A percentile compares a stretch with the other conserved stretches of the same genome.
These are phyloP conservation scores for Cladorrhinum sp. DNA, from an alignment of 2,329 filamentous ascomycete species.

Conservation along the genomic window DNA sequence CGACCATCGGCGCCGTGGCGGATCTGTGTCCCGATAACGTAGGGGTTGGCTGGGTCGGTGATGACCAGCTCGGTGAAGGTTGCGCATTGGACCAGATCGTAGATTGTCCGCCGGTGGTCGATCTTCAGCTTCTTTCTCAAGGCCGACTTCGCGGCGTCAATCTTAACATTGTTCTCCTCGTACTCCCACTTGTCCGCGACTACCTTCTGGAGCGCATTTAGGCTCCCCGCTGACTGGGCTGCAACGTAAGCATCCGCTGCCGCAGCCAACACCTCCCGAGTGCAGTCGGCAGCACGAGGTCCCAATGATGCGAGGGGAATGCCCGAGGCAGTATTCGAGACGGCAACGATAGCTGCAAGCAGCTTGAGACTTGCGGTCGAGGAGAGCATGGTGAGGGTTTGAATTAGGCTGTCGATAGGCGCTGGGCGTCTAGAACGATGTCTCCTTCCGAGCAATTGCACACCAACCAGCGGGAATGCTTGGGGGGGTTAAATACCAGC, in stretches of 20 bases:
- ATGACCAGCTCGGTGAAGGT: conserved; percentile 42
- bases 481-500: too few relatives aligned
- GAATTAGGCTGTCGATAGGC: too few relatives aligned
- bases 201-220: conserved; percentile 16
- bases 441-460: too few relatives aligned
- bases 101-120: conserved; percentile 34
- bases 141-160: conserved; percentile 24
- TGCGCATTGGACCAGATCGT: conserved; percentile 35
- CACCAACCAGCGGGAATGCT: too few relatives aligned
- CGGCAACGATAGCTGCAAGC: conserved; percentile 5
- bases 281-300: conserved; percentile 13
- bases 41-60: conserved; percentile 32
- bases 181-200: conserved; percentile 25
- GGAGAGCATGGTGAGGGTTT: neutral
- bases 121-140: conserved; percentile 32
- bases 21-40: conserved; percentile 38
- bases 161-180: conserved; percentile 33
- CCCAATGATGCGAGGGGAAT: neutral
- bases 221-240: conserved; percentile 19
- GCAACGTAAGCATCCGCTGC: conserved; percentile 27
- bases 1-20: conserved; percentile 26
- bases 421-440: too few relatives aligned
- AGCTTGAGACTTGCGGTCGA: neutral
- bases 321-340: neutral
- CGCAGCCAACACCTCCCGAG: conserved; percentile 15